These are phyloP conservation scores for Tylopilus plumbeoviolaceoides DNA, from an alignment of 768 basidiomycete species.

Conservation along the genomic window DNA sequence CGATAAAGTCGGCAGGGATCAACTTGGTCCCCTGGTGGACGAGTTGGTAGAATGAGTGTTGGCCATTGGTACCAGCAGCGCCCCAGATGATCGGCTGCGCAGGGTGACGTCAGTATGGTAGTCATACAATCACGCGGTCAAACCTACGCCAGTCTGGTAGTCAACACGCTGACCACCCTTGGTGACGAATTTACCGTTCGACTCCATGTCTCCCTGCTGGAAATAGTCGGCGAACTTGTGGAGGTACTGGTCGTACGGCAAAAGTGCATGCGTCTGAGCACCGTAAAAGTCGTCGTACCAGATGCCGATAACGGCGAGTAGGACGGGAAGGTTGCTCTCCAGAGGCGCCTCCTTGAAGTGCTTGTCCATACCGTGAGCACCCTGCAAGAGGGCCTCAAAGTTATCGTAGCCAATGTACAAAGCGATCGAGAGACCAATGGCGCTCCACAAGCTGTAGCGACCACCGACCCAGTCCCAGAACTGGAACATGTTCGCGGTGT, in stretches of 20 bases:
- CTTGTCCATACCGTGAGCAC: conserved; percentile 96
- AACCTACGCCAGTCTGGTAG: conserved; percentile 91
- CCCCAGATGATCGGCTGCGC: conserved; percentile 96
- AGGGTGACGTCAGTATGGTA: not conserved
- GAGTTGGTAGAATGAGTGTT: conserved; percentile 99
- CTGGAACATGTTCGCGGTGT: conserved; percentile 92
- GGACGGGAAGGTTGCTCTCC: conserved; percentile 87
- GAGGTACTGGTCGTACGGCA: conserved; percentile 98
- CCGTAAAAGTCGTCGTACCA: conserved; percentile 99
- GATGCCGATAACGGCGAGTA: conserved; percentile 84
- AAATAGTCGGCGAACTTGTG: conserved; percentile 99
- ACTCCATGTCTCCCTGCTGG: conserved; percentile 99
- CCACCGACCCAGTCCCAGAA: conserved; percentile 99
- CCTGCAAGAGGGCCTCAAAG: conserved; percentile 84
- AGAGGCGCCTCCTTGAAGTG: conserved; percentile 90
- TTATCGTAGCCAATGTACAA: conserved; percentile 91
- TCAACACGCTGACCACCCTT: conserved; percentile 89
- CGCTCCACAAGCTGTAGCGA: conserved; percentile 97
- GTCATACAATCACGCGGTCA: not conserved
- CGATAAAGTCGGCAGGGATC: conserved; percentile 89
- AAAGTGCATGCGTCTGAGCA: conserved; percentile 89
- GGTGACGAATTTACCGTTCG: conserved; percentile 95
- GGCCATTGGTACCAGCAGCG: conserved; percentile 95
- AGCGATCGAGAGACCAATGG: conserved; percentile 94
- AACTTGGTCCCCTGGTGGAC: conserved; percentile 92